A percentile compares a stretch with the other conserved stretches of the same genome.
These are phyloP conservation scores for Candida sp. DNA, from an alignment of 1,139 yeast species.

Conservation along the genomic window DNA sequence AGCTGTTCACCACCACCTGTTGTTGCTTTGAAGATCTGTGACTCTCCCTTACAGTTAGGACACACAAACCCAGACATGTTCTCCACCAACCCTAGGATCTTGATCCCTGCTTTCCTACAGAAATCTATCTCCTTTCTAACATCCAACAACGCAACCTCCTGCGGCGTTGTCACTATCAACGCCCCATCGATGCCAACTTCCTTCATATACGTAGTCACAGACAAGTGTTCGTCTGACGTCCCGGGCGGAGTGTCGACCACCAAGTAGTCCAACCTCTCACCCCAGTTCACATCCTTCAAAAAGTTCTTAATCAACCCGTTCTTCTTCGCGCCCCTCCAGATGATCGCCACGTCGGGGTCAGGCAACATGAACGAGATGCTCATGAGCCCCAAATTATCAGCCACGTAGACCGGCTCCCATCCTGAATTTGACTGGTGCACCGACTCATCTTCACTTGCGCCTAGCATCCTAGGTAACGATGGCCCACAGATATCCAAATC, in stretches of 20 bases:
- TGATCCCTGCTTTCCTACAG: slow-evolving; percentile 88
- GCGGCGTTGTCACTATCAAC: slow-evolving; percentile 94
- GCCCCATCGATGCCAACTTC: slow-evolving; percentile 98
- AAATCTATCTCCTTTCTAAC: slow-evolving; percentile 97
- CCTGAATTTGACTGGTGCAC: slow-evolving; percentile 92
- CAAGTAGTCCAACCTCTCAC: slow-evolving; percentile 79
- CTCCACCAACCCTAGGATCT: slow-evolving; percentile 88
- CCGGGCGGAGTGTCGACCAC: slow-evolving; percentile 99
- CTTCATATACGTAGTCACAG: slow-evolving; percentile 86
- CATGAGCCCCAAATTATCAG: slow-evolving; percentile 95
- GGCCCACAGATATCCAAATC: slow-evolving; percentile 99
- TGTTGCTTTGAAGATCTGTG: slow-evolving; percentile 90
- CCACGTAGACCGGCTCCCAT: slow-evolving; percentile 96
- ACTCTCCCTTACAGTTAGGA: slow-evolving; percentile 90
- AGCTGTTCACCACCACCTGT: slow-evolving; percentile 95
- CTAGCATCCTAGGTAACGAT: slow-evolving; percentile 92
- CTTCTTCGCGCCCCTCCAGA: slow-evolving; percentile 98
- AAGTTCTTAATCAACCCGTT: slow-evolving; percentile 94
- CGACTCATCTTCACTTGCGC: slow-evolving; percentile 78
- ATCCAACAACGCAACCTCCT: slow-evolving; percentile 93
- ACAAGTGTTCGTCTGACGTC: slow-evolving; percentile 95
- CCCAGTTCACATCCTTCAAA: slow-evolving; percentile 97
- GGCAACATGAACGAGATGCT: slow-evolving; percentile 97
- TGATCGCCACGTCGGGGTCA: slow-evolving; percentile 89
- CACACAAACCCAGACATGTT: slow-evolving; percentile 99